phyloP scores from a whole-genome alignment of 2,329 filamentous ascomycete species.

The Balansia obtecta region DNA sequence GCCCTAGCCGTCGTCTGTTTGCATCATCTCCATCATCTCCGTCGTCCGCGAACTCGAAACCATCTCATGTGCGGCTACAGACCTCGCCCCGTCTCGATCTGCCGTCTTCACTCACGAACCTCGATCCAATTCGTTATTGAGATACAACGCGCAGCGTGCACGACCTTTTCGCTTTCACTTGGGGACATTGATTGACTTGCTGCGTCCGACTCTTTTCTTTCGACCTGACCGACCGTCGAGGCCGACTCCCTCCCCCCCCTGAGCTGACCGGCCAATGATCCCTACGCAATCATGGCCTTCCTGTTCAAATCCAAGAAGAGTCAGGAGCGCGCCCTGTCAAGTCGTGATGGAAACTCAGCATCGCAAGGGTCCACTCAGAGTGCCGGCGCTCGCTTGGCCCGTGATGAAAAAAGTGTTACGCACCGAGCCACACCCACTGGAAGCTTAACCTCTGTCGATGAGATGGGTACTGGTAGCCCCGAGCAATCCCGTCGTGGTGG shows the following conservation, averaged over 20 bases:
- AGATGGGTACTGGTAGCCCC: slow-evolving; percentile 45
- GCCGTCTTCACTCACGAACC: not conserved
- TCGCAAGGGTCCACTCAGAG: slow-evolving; percentile 38
- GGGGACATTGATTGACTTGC: not conserved
- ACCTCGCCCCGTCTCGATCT: not conserved
- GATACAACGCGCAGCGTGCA: not conserved
- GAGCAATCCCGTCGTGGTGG: slow-evolving; percentile 48
- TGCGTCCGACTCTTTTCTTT: not conserved
- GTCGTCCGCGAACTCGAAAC: slow-evolving; percentile 5
- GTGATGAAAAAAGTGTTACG: slow-evolving; percentile 41
- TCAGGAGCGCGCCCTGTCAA: slow-evolving; percentile 47
- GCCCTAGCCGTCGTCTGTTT: not conserved
- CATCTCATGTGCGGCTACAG: slow-evolving; percentile 1
- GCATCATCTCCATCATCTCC: not conserved
- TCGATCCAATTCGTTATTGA: not conserved
- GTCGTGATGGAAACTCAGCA: slow-evolving; percentile 38
- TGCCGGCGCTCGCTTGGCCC: slow-evolving; percentile 30
- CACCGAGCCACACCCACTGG: slow-evolving; percentile 62
- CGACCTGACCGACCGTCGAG: not conserved
- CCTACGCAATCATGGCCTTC: slow-evolving; percentile 55
- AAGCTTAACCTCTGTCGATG: slow-evolving; percentile 61
- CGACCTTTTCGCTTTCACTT: not conserved
- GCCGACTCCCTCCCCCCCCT: not conserved
- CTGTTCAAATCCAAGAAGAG: slow-evolving; percentile 74
- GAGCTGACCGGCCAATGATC: slow-evolving; percentile 22